Evolutionary conservation across 2,329 filamentous ascomycete genomes (phyloP), one percentile per base, ranked within the genome.

Genomic region (Paecilomyces formosus): DNA sequence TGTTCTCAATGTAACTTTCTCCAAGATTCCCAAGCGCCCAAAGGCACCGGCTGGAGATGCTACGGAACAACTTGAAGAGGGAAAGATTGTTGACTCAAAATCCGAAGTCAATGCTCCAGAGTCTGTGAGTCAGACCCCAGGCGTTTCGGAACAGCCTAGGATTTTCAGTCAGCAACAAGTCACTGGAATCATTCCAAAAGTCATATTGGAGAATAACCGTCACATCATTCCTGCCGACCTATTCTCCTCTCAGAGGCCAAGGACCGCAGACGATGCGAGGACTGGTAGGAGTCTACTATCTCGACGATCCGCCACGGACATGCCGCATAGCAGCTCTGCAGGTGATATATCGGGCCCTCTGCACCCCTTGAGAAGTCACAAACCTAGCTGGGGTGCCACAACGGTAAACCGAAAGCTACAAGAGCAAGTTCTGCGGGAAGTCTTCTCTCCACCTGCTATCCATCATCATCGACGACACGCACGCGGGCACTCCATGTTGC

Each of bases 1-100:
- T 62, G 94, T 99, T 50, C 78, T 99, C 55, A 97, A 97, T 72
- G 93, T 97, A 21, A 97, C 92, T 0, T 97, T 96, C 71, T 90
- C 92, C 55, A 96, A 95, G 71, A 86, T 87, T 59, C 81, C 85
- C 1, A 90, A 91, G 57, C 86, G 79, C 56, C 76, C 77, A 60
- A 83, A 81, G 68, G 71, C 72, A 26, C 57, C 64, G 54, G 72
- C 73, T 52, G 73, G 74, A 56, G 71, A 61, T 12, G 59, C 57
- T 18, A 49, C 18, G 12, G 62, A 61, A 13, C 58, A 61, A 9
- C 33, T 60, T 8, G 64, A 65, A 30, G 57, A 60, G 18, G 56
- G 55, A 4, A 57, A 60, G 33, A 61, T 31, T 3, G 58, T 57
- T 7, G 62, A 55, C 45, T 58, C 63, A 21, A 58, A 62, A 50